Evolutionary conservation across 768 basidiomycete species (phyloP).

Genomic region (Lentinula detonsa): DNA sequence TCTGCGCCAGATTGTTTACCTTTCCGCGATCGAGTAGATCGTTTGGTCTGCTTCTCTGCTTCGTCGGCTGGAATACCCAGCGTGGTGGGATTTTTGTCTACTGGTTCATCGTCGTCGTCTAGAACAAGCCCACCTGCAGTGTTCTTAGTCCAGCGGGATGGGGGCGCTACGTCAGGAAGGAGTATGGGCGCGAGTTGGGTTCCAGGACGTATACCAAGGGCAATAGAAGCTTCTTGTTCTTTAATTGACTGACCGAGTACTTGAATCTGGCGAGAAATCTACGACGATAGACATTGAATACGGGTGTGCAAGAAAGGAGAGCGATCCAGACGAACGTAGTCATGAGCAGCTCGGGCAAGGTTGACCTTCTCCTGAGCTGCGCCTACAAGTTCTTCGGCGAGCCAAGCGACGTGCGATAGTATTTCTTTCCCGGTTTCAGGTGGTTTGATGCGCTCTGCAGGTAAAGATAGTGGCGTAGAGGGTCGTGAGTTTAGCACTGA

Average conservation of each 20-base stretch:
- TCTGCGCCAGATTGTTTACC: conserved; percentile 13
- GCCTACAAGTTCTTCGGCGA: conserved; percentile 54
- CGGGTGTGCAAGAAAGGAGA: background rate
- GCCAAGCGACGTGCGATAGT: conserved; percentile 51
- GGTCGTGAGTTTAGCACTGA: background rate
- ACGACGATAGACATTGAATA: background rate
- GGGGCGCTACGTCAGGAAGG: conserved; percentile 55
- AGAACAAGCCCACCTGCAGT: conserved; percentile 15
- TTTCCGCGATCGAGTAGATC: conserved; percentile 9
- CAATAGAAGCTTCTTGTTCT: conserved; percentile 51
- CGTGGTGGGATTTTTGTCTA: conserved; percentile 7
- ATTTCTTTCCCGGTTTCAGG: conserved; percentile 40
- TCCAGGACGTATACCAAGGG: conserved; percentile 46
- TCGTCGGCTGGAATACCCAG: conserved; percentile 5
- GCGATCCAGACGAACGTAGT: conserved; percentile 44
- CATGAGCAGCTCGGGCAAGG: conserved; percentile 62
- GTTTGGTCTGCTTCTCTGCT: conserved; percentile 1
- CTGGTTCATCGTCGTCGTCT: conserved; percentile 20
- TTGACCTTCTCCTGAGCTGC: conserved; percentile 76
- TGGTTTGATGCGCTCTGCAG: conserved; percentile 19
- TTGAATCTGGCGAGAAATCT: conserved; percentile 80
- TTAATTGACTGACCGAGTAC: conserved; percentile 72
- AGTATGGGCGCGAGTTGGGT: conserved; percentile 42
- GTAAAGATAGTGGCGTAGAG: conserved; percentile 12
- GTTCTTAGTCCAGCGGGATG: conserved; percentile 19